Conservation (phyloP, 139 green algal species). For the Chlamydomonas urium region DNA sequence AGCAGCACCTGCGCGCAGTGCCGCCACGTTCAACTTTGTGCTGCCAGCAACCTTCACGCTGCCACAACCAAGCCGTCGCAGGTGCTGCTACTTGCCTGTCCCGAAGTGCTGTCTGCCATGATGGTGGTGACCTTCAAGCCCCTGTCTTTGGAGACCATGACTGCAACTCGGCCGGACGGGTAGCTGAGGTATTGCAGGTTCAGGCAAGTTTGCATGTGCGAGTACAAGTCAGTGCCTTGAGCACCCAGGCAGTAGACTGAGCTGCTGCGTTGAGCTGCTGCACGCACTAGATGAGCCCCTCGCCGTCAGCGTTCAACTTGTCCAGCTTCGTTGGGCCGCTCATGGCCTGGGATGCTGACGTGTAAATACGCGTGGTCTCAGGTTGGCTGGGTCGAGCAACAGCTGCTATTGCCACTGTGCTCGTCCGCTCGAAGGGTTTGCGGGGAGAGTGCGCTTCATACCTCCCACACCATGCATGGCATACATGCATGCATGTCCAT, state of each 20-base stretch:
- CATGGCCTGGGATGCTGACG: too few species aligned
- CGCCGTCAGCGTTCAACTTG: too few species aligned
- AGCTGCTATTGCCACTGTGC: neutral
- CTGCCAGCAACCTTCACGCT: neutral
- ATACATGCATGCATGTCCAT: too few species aligned
- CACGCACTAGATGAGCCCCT: too few species aligned
- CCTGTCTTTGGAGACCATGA: neutral
- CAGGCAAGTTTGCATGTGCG: too few species aligned
- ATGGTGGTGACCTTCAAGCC: neutral
- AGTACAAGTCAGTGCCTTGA: too few species aligned
- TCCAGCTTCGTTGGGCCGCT: too few species aligned
- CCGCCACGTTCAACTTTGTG: too few species aligned
- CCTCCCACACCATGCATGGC: neutral
- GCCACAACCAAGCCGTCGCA: neutral
- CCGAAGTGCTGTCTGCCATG: neutral
- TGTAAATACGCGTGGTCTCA: neutral
- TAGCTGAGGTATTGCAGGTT: too few species aligned
- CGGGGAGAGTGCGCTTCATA: neutral
- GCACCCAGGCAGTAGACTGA: too few species aligned
- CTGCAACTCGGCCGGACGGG: neutral
- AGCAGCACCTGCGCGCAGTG: conserved; percentile 21
- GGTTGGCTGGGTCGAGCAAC: neutral
- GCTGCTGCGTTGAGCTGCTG: too few species aligned
- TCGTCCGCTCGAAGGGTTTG: neutral
- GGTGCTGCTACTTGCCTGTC: neutral